Base-by-base conservation (phyloP, 176 grass and related monocot genomes). In the Avena insularis region DNA sequence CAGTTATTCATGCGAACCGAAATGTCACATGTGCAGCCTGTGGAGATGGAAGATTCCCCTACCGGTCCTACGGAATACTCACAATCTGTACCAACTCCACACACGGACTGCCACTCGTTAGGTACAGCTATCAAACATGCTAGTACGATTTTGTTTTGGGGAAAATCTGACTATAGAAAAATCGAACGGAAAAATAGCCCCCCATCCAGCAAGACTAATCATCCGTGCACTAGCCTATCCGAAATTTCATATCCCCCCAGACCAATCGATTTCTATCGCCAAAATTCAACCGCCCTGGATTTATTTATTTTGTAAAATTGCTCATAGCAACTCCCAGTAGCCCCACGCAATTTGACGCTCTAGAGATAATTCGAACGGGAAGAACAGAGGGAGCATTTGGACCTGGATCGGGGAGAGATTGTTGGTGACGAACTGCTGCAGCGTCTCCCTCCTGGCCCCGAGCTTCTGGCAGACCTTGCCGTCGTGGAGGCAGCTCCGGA, bases 381-480 rank as follows among this genome's bases (percentile, higher is more conserved):
- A 45, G n/a, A 55, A 10, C 8, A 90, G n/a, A 3, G 23, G 23
- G 35, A 12, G 33, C 36, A 25, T 9, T 10, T 38, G 17, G 20
- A 96, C 97, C 94, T 96, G 89, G 65, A 96, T 90, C 25, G 94
- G 94, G 46, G 92, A 96, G 76, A 99, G 97, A 46, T 93, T 81
- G 21, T 19, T 75, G 72, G 81, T 69, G 83, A 87, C 84, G 91
- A 96, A 99, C 88, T 99, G 79, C 84, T 54, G 36, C 50, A 81
- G 29, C 2, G 86, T 92, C 89, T 90, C 48, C 57, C 68, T 76
- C 25, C 82, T 81, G 13, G 82, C 83, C 13, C 66, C 89, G 0
- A 99, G 82, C 60, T 87, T 93, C 61, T 76, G 6, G 86, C 94
- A 99, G 35, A 99, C 94, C 29, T 91, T 84, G 77, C 87, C 85